phyloP scores from a whole-genome alignment of 2,329 filamentous ascomycete genomes.

The Amylocarpus encephaloides region DNA sequence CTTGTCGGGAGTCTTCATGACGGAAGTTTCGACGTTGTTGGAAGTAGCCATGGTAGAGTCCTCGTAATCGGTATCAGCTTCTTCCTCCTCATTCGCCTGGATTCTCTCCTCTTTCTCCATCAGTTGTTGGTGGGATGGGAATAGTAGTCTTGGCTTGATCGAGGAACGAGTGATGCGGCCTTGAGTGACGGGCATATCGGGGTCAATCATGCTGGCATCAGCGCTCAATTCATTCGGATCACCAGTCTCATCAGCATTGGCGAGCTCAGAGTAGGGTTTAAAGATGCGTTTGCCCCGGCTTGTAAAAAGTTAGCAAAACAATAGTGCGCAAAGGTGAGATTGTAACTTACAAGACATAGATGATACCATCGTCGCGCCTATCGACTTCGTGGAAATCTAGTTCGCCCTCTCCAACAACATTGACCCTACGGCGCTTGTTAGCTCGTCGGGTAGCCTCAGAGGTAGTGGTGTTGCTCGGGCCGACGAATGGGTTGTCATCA shows the following conservation, averaged over 20 bases:
- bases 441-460: slow-evolving; percentile 43
- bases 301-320: slow-evolving; percentile 25
- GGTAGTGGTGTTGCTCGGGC: slow-evolving; percentile 34
- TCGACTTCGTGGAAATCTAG: slow-evolving; percentile 44
- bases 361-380: slow-evolving; percentile 65
- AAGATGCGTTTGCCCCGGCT: slow-evolving; percentile 78
- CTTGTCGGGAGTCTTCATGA: too few relatives aligned
- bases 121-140: slow-evolving; percentile 43
- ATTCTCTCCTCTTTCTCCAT: slow-evolving; percentile 50
- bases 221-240: slow-evolving; percentile 6
- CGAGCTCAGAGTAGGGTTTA: slow-evolving; percentile 44
- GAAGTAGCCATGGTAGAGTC: slow-evolving; percentile 22
- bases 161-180: slow-evolving; percentile 58
- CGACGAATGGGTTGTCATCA: slow-evolving; percentile 67
- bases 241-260: slow-evolving; percentile 15
- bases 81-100: slow-evolving; percentile 52
- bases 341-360: slow-evolving; percentile 68
- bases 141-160: slow-evolving; percentile 67
- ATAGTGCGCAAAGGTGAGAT: not conserved
- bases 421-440: slow-evolving; percentile 48
- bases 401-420: slow-evolving; percentile 48
- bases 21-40: not conserved
- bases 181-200: slow-evolving; percentile 30
- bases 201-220: slow-evolving; percentile 22
- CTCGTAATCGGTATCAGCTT: slow-evolving; percentile 46